Evolutionary conservation across 2,329 filamentous ascomycete genomes (phyloP).

Genomic region (Neoarthrinium moseri): DNA sequence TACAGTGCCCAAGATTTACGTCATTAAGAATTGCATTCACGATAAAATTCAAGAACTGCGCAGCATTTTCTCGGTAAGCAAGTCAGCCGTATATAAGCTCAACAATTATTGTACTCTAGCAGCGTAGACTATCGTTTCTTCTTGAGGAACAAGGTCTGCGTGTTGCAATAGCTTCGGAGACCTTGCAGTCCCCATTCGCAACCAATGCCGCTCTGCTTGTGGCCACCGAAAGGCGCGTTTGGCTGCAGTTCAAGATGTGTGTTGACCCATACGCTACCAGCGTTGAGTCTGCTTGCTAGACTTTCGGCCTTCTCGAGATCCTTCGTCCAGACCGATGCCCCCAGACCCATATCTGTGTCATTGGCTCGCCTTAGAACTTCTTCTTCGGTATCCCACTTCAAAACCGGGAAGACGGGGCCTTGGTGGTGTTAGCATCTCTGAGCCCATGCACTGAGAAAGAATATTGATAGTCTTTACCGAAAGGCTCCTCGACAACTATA

Average conservation of each 20-base stretch:
- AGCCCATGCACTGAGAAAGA: no score
- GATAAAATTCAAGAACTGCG: no score
- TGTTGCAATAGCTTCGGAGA: conserved; percentile 31
- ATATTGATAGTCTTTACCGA: no score
- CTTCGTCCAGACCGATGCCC: conserved; percentile 49
- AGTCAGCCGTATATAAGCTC: no score
- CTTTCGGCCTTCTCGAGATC: conserved; percentile 44
- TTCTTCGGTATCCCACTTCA: conserved; percentile 40
- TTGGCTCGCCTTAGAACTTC: conserved; percentile 46
- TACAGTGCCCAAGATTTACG: no score
- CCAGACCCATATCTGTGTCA: conserved; percentile 48
- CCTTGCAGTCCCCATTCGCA: conserved; percentile 43
- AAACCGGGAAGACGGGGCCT: conserved; percentile 39
- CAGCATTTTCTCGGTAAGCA: no score
- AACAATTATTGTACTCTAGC: no score
- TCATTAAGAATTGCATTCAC: no score
- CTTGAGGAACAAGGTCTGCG: conserved; percentile 19
- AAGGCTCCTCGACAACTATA: conserved; percentile 21
- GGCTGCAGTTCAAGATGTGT: conserved; percentile 37
- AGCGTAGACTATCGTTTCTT: no score
- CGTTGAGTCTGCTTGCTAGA: conserved; percentile 45
- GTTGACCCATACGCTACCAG: conserved; percentile 54
- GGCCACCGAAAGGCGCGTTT: conserved; percentile 44
- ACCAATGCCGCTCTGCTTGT: conserved; percentile 51
- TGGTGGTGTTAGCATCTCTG: no score